A percentile compares a stretch with the other conserved stretches of the same genome.
Conservation (phyloP, 331 rosid genomes). For the Dryas integrifolia region DNA sequence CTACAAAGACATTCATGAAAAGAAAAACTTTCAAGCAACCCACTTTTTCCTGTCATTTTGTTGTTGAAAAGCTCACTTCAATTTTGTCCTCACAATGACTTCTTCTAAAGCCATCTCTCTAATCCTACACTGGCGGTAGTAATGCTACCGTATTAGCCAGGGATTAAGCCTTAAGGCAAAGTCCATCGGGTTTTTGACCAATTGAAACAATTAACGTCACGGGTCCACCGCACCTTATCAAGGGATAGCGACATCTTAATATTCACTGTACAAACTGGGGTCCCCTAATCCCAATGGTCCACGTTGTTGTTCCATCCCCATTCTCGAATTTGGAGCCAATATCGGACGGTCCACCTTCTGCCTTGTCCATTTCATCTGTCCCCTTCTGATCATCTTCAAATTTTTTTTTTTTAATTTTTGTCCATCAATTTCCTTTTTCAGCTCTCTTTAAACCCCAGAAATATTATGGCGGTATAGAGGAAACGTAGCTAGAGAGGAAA, state of each 20-base stretch:
- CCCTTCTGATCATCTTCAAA: background rate
- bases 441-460: background rate
- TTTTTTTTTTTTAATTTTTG: too few relatives aligned
- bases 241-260: slow-evolving; percentile 2
- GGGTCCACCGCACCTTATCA: background rate
- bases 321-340: background rate
- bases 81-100: too few relatives aligned
- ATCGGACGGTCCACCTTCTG: background rate
- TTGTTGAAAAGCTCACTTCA: too few relatives aligned
- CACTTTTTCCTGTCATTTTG: too few relatives aligned
- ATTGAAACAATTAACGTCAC: background rate
- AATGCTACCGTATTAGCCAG: background rate
- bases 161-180: slow-evolving; percentile 5
- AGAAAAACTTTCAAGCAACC: too few relatives aligned
- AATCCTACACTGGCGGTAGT: too few relatives aligned
- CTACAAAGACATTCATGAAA: too few relatives aligned
- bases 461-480: background rate
- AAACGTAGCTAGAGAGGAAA: slow-evolving; percentile 3
- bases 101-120: too few relatives aligned
- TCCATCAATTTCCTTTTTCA: background rate
- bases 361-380: background rate
- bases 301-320: background rate
- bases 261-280: background rate
- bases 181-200: slow-evolving; percentile 8
- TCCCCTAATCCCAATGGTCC: background rate